A percentile compares a stretch with the other conserved stretches of the same genome.
Evolutionary conservation across 176 grass and related monocot species (phyloP).

Genomic region (Raddia distichophylla): DNA sequence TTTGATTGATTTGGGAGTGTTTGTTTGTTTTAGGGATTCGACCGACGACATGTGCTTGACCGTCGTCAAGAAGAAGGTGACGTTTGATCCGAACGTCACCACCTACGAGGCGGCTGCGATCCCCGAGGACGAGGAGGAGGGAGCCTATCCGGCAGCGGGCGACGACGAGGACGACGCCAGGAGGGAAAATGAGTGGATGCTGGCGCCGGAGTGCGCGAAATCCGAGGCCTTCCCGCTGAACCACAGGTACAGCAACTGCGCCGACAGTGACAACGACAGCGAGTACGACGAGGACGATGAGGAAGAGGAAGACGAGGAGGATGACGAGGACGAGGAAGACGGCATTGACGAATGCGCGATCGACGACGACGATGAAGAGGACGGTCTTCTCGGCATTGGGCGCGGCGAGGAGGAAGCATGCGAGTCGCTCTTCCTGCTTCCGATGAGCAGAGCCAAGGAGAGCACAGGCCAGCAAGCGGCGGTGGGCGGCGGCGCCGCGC

Average conservation of each 20-base stretch:
- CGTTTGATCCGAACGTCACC: constrained; percentile 89
- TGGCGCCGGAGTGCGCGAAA: constrained; percentile 43
- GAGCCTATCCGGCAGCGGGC: constrained; percentile 12
- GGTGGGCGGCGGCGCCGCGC: background rate
- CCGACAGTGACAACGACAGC: constrained; percentile 43
- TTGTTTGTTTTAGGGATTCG: constrained; percentile 58
- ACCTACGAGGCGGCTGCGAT: constrained; percentile 59
- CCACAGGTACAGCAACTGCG: constrained; percentile 84
- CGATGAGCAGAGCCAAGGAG: constrained; percentile 48
- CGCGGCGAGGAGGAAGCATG: constrained; percentile 82
- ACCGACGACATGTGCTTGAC: constrained; percentile 56
- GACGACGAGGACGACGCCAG: constrained; percentile 21
- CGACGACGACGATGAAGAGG: constrained; percentile 55
- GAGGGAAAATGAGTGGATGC: constrained; percentile 36
- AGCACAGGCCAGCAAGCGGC: background rate
- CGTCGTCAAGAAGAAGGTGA: constrained; percentile 88
- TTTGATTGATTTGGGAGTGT: background rate
- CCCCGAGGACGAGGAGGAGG: constrained; percentile 52
- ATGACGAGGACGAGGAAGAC: constrained; percentile 48
- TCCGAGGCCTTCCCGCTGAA: constrained; percentile 70
- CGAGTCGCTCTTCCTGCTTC: constrained; percentile 86
- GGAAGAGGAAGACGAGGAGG: constrained; percentile 45
- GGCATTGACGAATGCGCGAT: constrained; percentile 56
- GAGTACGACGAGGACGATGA: constrained; percentile 63
- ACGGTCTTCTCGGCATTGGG: constrained; percentile 45